A percentile compares a stretch with the other conserved stretches of the same genome.
Evolutionary conservation across 495 filamentous ascomycete genomes (phyloP).

Genomic region (Usnea hakonensis): DNA sequence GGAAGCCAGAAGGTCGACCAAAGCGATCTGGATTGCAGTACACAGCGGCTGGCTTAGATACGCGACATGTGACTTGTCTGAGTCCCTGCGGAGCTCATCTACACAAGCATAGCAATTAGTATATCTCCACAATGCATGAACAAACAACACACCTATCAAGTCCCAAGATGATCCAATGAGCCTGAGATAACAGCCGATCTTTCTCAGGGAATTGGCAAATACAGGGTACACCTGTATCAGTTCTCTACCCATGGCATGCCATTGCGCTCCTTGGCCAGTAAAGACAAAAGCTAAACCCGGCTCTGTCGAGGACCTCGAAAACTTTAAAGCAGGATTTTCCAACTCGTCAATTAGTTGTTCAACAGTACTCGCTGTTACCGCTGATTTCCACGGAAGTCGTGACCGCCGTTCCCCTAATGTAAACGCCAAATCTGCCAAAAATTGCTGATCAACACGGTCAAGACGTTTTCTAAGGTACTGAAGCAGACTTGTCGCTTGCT

Average conservation of each 20-base stretch:
- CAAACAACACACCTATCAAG: not conserved
- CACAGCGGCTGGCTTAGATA: slow-evolving; percentile 11
- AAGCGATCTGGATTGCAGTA: slow-evolving; percentile 23
- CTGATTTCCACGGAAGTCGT: slow-evolving; percentile 23
- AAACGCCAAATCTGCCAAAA: slow-evolving; percentile 29
- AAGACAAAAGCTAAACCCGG: slow-evolving; percentile 1
- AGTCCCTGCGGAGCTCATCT: slow-evolving; percentile 7
- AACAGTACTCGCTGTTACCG: slow-evolving; percentile 16
- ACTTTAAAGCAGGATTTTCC: slow-evolving; percentile 3
- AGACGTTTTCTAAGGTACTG: slow-evolving; percentile 27
- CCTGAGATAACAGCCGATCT: not conserved
- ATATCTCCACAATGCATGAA: too few species aligned
- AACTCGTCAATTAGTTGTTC: slow-evolving; percentile 6
- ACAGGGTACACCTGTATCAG: slow-evolving; percentile 5
- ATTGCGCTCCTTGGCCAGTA: slow-evolving; percentile 44
- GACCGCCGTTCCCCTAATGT: slow-evolving; percentile 28
- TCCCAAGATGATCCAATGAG: slow-evolving; percentile 8
- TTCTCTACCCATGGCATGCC: slow-evolving; percentile 48
- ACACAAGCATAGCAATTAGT: not conserved
- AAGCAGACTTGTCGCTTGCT: too few species aligned
- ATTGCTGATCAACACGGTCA: too few species aligned
- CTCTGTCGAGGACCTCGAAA: slow-evolving; percentile 13
- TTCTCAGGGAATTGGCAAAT: slow-evolving; percentile 1
- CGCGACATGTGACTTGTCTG: not conserved
- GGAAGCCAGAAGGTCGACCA: slow-evolving; percentile 16